phyloP scores from a whole-genome alignment of 257 asterid species.

The Euphrasia confusa region DNA sequence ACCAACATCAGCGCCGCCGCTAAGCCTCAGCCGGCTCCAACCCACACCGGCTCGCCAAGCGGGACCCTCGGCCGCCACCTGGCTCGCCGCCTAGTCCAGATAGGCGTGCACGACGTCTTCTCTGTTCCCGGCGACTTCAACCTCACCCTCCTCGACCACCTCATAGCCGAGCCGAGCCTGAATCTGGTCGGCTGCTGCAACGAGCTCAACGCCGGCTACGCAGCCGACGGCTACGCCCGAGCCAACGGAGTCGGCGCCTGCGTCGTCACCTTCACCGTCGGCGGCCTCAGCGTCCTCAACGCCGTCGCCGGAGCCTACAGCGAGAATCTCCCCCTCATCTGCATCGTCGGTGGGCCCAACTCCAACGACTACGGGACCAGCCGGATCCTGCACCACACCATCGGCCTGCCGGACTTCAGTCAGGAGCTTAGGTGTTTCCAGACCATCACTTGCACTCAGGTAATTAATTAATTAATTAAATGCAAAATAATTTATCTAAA shows the following conservation, averaged over 20 bases:
- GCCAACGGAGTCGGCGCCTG: conserved; percentile 75
- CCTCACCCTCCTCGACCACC: conserved; percentile 54
- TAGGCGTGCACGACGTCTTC: conserved; percentile 65
- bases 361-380: conserved; percentile 69
- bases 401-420: conserved; percentile 68
- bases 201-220: conserved; percentile 77
- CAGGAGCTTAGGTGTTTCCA: conserved; percentile 76
- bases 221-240: conserved; percentile 76
- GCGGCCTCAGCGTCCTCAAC: conserved; percentile 68
- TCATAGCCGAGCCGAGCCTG: conserved; percentile 62
- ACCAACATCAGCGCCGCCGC: conserved; percentile 18
- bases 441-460: conserved; percentile 68
- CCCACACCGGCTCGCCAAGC: conserved; percentile 14
- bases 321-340: conserved; percentile 70
- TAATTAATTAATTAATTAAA: neutral
- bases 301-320: conserved; percentile 87
- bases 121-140: conserved; percentile 80
- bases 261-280: conserved; percentile 77
- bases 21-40: conserved; percentile 18
- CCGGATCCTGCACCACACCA: conserved; percentile 61
- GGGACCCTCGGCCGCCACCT: conserved; percentile 60
- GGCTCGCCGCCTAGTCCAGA: conserved; percentile 67
- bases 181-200: conserved; percentile 73
- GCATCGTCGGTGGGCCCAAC: conserved; percentile 80
- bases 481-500: neutral